Evolutionary conservation across 139 green algal species (phyloP).

Genomic region (Micromonas commoda): DNA sequence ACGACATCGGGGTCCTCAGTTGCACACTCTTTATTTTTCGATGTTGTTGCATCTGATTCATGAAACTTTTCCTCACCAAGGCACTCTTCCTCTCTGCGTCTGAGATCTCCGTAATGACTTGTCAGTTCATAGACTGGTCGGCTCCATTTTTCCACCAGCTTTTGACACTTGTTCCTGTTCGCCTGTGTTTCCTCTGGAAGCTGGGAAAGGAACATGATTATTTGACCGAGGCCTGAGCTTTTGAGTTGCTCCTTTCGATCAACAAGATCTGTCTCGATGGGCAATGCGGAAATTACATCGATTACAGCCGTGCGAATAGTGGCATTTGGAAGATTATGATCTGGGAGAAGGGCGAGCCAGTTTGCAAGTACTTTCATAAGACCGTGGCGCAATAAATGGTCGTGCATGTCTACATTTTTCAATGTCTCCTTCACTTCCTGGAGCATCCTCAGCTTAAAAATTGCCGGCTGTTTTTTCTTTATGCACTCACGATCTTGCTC

Average conservation of each 20-base stretch:
- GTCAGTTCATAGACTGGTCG: constrained; percentile 23
- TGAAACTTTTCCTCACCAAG: neutral
- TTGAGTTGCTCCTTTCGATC: constrained; percentile 27
- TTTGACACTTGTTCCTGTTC: constrained; percentile 11
- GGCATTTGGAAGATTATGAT: constrained; percentile 21
- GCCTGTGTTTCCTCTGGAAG: constrained; percentile 4
- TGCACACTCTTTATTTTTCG: neutral
- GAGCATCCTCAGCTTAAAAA: constrained; percentile 15
- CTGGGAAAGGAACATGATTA: constrained; percentile 23
- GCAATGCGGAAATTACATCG: neutral
- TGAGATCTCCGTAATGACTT: constrained; percentile 1
- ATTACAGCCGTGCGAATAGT: constrained; percentile 21
- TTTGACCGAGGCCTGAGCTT: neutral
- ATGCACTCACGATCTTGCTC: constrained; percentile 3
- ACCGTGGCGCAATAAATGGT: neutral
- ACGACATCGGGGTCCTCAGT: neutral
- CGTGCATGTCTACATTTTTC: constrained; percentile 5
- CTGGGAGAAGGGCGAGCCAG: constrained; percentile 13
- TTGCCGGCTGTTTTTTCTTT: neutral
- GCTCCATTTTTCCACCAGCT: constrained; percentile 19
- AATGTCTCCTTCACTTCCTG: constrained; percentile 7
- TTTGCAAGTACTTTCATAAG: constrained; percentile 1
- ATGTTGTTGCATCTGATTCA: neutral
- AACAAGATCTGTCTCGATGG: neutral
- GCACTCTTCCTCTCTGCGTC: neutral